phyloP scores from a whole-genome alignment of 1,139 yeast species.

The Yamadazyma siamensis region DNA sequence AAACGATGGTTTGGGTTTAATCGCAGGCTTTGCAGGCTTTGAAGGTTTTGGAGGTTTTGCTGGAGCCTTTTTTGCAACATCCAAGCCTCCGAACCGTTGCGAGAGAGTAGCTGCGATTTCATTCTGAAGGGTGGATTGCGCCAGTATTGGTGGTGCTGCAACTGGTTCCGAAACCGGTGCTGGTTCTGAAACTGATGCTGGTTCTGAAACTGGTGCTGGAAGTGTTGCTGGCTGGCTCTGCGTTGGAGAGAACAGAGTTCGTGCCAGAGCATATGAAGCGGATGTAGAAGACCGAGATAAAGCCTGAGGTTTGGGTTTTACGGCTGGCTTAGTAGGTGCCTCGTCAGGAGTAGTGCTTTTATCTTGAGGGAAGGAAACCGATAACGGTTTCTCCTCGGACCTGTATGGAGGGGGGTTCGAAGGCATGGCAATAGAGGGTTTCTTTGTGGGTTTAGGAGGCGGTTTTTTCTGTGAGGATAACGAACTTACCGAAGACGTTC shows the following conservation, averaged over 20 bases:
- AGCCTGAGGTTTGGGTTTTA: slow-evolving; percentile 10
- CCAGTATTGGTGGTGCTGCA: slow-evolving; percentile 2
- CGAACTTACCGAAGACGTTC: slow-evolving; percentile 10
- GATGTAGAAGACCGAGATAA: slow-evolving; percentile 8
- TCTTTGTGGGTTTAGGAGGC: slow-evolving; percentile 41
- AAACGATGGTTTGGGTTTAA: slow-evolving; percentile 12
- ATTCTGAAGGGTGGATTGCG: slow-evolving; percentile 1
- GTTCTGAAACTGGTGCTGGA: too few relatives aligned
- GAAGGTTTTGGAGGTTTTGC: slow-evolving; percentile 2
- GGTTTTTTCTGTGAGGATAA: slow-evolving; percentile 22
- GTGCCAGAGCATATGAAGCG: too few relatives aligned
- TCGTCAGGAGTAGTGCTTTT: neutral
- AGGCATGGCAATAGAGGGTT: slow-evolving; percentile 17
- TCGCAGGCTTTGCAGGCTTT: slow-evolving; percentile 8
- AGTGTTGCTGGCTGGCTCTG: too few relatives aligned
- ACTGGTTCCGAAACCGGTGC: neutral
- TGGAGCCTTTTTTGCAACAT: slow-evolving; percentile 1
- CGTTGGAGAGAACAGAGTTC: too few relatives aligned
- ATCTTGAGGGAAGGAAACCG: too few relatives aligned
- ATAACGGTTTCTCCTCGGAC: slow-evolving; percentile 6
- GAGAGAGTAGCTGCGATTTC: slow-evolving; percentile 9
- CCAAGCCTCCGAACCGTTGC: slow-evolving; percentile 2
- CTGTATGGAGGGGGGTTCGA: slow-evolving; percentile 26
- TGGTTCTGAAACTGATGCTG: too few relatives aligned
- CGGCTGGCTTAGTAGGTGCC: slow-evolving; percentile 7